Evolutionary conservation across 163 green algal species (phyloP).

Genomic region (Volvox carteri): DNA sequence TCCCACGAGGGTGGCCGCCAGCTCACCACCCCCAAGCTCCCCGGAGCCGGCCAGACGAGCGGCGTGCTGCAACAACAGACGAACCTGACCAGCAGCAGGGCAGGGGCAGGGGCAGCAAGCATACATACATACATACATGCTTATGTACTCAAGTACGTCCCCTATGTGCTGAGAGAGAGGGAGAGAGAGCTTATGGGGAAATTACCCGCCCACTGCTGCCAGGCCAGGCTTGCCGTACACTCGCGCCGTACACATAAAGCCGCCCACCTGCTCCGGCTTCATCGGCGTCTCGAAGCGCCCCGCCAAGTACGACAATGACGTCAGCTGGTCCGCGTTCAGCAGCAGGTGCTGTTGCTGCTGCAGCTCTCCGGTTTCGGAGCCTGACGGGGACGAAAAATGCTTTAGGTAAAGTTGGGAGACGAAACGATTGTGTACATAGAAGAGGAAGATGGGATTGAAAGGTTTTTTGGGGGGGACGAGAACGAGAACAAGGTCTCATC

Average conservation of each 20-base stretch:
- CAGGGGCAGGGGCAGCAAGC: neutral
- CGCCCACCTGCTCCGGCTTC: neutral
- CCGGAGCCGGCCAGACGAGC: neutral
- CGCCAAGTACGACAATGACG: neutral
- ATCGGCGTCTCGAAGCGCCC: neutral
- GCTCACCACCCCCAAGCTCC: neutral
- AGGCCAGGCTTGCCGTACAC: too few species aligned
- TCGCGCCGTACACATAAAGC: too few species aligned
- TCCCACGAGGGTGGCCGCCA: constrained; percentile 22
- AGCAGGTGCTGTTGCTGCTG: constrained; percentile 32
- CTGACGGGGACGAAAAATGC: neutral
- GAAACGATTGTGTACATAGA: too few species aligned
- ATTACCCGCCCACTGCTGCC: too few species aligned
- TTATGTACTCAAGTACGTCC: neutral
- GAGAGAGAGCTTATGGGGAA: too few species aligned
- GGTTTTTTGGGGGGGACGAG: too few species aligned
- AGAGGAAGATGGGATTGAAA: too few species aligned
- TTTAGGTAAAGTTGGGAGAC: too few species aligned
- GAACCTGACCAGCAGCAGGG: constrained; percentile 13
- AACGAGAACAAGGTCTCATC: too few species aligned
- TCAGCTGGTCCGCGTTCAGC: constrained; percentile 10
- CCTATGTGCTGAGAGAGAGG: too few species aligned
- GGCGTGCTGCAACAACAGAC: constrained; percentile 18
- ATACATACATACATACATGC: neutral
- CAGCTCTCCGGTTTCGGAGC: constrained; percentile 31